These are phyloP conservation scores for Boletus vermiculosoides DNA, from an alignment of 768 basidiomycete species.

Conservation along the genomic window DNA sequence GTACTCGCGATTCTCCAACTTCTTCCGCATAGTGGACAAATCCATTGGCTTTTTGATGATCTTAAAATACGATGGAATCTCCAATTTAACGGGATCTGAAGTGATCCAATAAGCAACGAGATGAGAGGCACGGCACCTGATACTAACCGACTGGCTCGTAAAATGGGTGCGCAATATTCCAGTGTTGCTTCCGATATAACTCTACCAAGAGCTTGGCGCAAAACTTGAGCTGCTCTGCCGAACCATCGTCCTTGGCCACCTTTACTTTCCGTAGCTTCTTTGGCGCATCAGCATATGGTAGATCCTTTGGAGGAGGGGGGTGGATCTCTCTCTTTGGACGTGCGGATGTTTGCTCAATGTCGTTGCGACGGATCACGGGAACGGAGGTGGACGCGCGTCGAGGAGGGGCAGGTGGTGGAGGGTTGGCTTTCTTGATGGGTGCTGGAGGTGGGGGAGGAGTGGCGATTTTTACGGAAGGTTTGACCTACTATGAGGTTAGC, in stretches of 20 bases:
- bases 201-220: slow-evolving; percentile 75
- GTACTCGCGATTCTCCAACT: slow-evolving; percentile 79
- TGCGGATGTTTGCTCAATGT: slow-evolving; percentile 48
- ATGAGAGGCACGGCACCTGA: background rate
- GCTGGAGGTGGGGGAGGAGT: slow-evolving; percentile 41
- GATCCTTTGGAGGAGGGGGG: slow-evolving; percentile 89
- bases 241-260: slow-evolving; percentile 59
- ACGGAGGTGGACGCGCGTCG: slow-evolving; percentile 80
- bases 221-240: slow-evolving; percentile 81
- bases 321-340: slow-evolving; percentile 99
- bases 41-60: slow-evolving; percentile 97
- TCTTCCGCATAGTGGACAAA: slow-evolving; percentile 81
- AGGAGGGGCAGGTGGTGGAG: slow-evolving; percentile 41
- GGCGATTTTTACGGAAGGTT: slow-evolving; percentile 44
- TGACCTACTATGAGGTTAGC: slow-evolving; percentile 31
- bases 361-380: slow-evolving; percentile 81
- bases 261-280: slow-evolving; percentile 68
- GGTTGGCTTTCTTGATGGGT: slow-evolving; percentile 25
- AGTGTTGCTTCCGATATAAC: slow-evolving; percentile 77
- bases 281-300: slow-evolving; percentile 76
- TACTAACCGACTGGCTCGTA: slow-evolving; percentile 90
- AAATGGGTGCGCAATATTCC: slow-evolving; percentile 73
- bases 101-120: background rate
- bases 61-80: slow-evolving; percentile 82
- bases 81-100: slow-evolving; percentile 72